phyloP scores from a whole-genome alignment of 2,329 filamentous ascomycete species.

The Exophiala spinifera region DNA sequence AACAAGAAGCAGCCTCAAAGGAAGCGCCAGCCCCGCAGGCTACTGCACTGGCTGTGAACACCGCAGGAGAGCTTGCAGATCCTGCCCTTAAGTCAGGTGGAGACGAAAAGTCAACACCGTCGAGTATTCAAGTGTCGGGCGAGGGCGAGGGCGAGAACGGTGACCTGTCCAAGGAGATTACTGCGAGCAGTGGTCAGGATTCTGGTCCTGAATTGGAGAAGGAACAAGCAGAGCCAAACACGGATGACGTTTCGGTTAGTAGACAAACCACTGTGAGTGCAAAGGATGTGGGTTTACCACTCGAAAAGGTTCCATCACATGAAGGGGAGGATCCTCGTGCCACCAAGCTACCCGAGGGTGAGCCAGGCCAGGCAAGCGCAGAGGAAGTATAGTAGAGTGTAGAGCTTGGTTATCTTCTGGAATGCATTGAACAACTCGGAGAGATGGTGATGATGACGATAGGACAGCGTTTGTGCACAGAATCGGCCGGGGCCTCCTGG shows the following conservation, averaged over 20 bases:
- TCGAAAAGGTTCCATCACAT: constrained; percentile 12
- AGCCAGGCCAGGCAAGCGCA: constrained; percentile 20
- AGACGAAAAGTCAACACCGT: constrained; percentile 32
- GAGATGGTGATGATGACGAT: too few species aligned
- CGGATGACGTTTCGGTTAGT: constrained; percentile 24
- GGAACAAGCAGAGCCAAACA: constrained; percentile 19
- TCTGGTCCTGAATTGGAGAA: constrained; percentile 22
- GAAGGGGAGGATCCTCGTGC: constrained; percentile 10
- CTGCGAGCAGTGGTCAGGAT: constrained; percentile 18
- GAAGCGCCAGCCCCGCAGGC: constrained; percentile 29
- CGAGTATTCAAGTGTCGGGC: constrained; percentile 9
- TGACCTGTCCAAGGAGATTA: constrained; percentile 24
- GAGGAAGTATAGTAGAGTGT: constrained; percentile 21
- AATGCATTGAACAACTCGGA: too few species aligned
- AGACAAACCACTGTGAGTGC: constrained; percentile 23
- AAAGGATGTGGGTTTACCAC: constrained; percentile 6
- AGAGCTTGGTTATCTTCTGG: neutral
- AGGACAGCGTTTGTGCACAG: neutral
- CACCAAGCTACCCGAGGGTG: constrained; percentile 14
- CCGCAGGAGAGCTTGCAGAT: constrained; percentile 36
- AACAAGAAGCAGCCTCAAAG: constrained; percentile 2
- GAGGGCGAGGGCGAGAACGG: constrained; percentile 13
- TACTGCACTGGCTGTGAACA: constrained; percentile 35
- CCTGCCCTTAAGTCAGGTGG: constrained; percentile 37
- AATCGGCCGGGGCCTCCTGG: too few species aligned